Base-by-base conservation (phyloP, 179 eudicot genomes). In the Beta lomatogona region DNA sequence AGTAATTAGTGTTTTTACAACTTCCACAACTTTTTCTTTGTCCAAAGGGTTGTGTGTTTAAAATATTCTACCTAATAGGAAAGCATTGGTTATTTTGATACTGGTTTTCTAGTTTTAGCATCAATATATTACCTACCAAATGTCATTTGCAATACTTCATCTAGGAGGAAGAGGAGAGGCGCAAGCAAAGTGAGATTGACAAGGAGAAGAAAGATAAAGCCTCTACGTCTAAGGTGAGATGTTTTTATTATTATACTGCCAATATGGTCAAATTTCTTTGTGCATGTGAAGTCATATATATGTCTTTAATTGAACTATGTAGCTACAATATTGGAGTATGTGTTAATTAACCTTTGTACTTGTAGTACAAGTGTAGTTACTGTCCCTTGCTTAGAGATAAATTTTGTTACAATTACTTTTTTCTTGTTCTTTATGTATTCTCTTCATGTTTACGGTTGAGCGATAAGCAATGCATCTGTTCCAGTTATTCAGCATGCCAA, bases 101-200 rank as follows among this genome's bases (percentile, higher is more conserved):
- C 54, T 50, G 19, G 5, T 19, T 16, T 31, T 21, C 36, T 7
- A 46, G 52, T 36, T 63, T 15, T 50, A 55, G 25, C 55, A 14
- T 58, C 67, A 28, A 21, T 13, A 68, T 60, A 19, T 68, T 45
- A 59, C 71, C 2, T 57, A 11, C 19, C 9, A 63, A 67, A 19
- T 75, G 31, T 55, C 2, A 41, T 45, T 41, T 53, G 57, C 65
- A 31, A 68, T 70, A 16, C 28, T 79, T 71, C 63, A 61, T 67
- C 16, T 52, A 86, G 89, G 85, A 84, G 79, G 79, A 73, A 71
- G 84, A 87, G 41, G 85, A 77, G 53, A 79, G 77, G 81, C 48
- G 70, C 73, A 87, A 79, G 85, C 60, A 80, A 67, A 55, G 1
- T 13, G 79, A 76, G 74, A 64, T 14, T 72, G 57, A 36, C 21